Conservation (phyloP, 129 eudicot species). For the Logfia minima region DNA sequence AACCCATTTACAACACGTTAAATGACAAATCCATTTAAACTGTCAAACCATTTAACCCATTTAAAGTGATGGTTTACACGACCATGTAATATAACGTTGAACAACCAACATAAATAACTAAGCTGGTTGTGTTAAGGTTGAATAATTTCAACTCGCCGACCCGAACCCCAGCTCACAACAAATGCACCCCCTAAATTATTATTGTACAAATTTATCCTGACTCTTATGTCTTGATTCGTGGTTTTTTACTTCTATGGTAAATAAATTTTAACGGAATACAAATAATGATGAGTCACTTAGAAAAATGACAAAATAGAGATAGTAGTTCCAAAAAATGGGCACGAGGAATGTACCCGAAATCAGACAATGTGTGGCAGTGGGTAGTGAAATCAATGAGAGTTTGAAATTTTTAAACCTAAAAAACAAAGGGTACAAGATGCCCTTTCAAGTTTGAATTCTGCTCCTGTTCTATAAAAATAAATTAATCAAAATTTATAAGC, state of each 20-base stretch:
- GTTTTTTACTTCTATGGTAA: not conserved
- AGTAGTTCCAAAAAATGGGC: constrained; percentile 38
- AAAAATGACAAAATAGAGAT: constrained; percentile 16
- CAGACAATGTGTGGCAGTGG: constrained; percentile 15
- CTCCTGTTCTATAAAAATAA: constrained; percentile 12
- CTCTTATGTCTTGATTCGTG: not conserved
- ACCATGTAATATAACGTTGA: too few relatives aligned
- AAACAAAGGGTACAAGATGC: constrained; percentile 36
- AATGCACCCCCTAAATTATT: too few relatives aligned
- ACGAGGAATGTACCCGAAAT: constrained; percentile 41
- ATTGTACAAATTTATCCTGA: not conserved
- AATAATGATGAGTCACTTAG: not conserved
- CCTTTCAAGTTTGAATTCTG: constrained; percentile 29
- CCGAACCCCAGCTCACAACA: too few relatives aligned
- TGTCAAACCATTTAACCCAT: too few relatives aligned
- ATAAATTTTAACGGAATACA: not conserved
- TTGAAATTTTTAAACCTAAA: constrained; percentile 27
- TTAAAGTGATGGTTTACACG: too few relatives aligned
- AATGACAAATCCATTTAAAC: too few relatives aligned
- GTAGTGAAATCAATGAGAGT: constrained; percentile 29
- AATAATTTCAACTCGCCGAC: too few relatives aligned
- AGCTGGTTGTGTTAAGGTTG: too few relatives aligned
- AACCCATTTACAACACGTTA: too few relatives aligned
- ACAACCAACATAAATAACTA: too few relatives aligned
- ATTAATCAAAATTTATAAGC: constrained; percentile 31